Conservation (phyloP, 1,284 basidiomycete genomes). For the Apiotrichum brassicae region DNA sequence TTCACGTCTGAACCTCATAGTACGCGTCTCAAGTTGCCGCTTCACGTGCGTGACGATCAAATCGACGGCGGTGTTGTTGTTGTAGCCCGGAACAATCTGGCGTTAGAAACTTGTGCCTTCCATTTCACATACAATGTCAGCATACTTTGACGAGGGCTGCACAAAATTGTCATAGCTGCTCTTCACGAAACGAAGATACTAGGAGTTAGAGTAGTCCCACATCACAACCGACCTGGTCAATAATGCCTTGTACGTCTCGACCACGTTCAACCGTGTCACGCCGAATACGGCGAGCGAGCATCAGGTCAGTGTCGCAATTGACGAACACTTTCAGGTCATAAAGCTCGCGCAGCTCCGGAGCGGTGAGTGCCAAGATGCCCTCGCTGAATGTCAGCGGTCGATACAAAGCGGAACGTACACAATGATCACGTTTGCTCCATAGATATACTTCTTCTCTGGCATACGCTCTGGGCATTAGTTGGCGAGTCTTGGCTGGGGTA, state of each 20-base stretch:
- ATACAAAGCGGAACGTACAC: slow-evolving; percentile 48
- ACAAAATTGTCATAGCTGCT: slow-evolving; percentile 93
- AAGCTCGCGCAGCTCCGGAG: slow-evolving; percentile 65
- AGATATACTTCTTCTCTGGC: slow-evolving; percentile 81
- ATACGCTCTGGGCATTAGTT: slow-evolving; percentile 54
- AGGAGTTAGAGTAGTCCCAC: background rate
- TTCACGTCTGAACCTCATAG: slow-evolving; percentile 64
- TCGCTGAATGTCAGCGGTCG: slow-evolving; percentile 49
- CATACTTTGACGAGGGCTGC: slow-evolving; percentile 74
- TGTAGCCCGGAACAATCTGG: slow-evolving; percentile 82
- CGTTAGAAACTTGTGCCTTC: background rate
- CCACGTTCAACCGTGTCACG: slow-evolving; percentile 85
- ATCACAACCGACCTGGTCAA: slow-evolving; percentile 59
- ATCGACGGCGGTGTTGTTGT: slow-evolving; percentile 78
- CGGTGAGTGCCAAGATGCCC: slow-evolving; percentile 85
- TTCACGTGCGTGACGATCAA: slow-evolving; percentile 87
- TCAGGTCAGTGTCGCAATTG: slow-evolving; percentile 85
- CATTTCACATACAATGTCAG: slow-evolving; percentile 67
- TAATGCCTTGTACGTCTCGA: slow-evolving; percentile 72
- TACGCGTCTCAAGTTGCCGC: slow-evolving; percentile 71
- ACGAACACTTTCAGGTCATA: slow-evolving; percentile 81
- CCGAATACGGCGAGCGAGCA: slow-evolving; percentile 87
- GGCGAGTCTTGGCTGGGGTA: background rate
- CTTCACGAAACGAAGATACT: slow-evolving; percentile 79
- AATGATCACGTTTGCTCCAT: slow-evolving; percentile 92